These are phyloP conservation scores for Xylaria sp. DNA, from an alignment of 2,329 filamentous ascomycete genomes.

Conservation along the genomic window DNA sequence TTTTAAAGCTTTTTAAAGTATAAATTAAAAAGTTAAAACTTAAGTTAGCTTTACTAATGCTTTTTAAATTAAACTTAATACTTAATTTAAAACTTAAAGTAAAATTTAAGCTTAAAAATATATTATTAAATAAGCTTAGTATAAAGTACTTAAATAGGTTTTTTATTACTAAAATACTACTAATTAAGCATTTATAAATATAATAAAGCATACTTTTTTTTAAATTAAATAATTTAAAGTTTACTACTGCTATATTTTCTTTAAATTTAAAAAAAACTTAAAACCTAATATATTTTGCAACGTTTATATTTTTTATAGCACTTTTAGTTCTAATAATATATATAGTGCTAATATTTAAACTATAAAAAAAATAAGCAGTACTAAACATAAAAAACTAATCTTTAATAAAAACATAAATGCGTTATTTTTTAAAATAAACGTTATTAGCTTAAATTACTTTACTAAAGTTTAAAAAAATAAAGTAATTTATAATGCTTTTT, in stretches of 20 bases:
- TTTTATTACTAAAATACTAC: not conserved
- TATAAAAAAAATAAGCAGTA: not conserved
- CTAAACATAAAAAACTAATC: not conserved
- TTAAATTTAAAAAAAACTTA: not conserved
- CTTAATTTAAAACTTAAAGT: not conserved
- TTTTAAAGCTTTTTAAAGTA: not conserved
- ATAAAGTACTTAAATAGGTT: too few relatives aligned
- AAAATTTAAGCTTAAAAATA: not conserved
- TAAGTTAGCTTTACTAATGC: too few relatives aligned
- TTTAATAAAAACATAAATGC: not conserved
- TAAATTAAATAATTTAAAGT: not conserved
- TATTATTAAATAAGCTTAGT: not conserved
- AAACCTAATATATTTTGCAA: not conserved
- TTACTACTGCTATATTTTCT: not conserved
- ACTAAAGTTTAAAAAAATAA: not conserved
- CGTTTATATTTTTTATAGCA: not conserved
- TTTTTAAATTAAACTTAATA: not conserved
- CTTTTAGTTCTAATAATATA: not conserved
- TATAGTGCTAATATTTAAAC: not conserved
- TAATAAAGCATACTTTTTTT: not conserved
- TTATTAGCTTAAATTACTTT: not conserved
- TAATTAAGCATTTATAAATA: not conserved
- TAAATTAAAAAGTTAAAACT: not conserved
- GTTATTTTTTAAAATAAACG: not conserved
- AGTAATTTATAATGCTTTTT: not conserved